These are phyloP conservation scores for Haberlea rhodopensis DNA, from an alignment of 257 asterid genomes.

Conservation along the genomic window DNA sequence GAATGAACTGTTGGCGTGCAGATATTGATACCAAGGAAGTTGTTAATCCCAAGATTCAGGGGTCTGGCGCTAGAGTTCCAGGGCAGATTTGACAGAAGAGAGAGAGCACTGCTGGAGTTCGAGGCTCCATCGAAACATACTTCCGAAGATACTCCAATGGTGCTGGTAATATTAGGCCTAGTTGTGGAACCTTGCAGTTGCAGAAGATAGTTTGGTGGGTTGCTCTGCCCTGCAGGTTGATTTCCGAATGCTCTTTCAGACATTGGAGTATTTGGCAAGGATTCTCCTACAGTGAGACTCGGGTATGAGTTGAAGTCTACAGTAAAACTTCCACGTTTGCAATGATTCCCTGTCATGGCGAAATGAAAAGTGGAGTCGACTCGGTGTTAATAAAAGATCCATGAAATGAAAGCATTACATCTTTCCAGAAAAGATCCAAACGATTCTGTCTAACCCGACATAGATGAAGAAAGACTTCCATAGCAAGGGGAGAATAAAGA, in stretches of 20 bases:
- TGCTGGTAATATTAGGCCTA: slow-evolving; percentile 31
- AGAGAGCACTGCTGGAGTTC: slow-evolving; percentile 80
- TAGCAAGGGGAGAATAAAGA: slow-evolving; percentile 52
- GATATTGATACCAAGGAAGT: slow-evolving; percentile 32
- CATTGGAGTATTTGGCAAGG: slow-evolving; percentile 41
- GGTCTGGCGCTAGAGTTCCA: slow-evolving; percentile 65
- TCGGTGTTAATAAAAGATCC: neutral
- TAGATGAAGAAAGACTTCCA: slow-evolving; percentile 51
- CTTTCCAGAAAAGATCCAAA: neutral
- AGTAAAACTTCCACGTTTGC: slow-evolving; percentile 60
- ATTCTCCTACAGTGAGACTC: slow-evolving; percentile 35
- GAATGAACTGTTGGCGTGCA: slow-evolving; percentile 42
- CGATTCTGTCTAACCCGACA: slow-evolving; percentile 49
- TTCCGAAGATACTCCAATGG: slow-evolving; percentile 45
- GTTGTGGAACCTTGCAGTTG: slow-evolving; percentile 43
- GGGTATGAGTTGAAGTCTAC: slow-evolving; percentile 70
- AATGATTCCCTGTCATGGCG: slow-evolving; percentile 47
- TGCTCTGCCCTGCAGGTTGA: slow-evolving; percentile 59
- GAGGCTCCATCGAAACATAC: slow-evolving; percentile 50
- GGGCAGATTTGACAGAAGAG: slow-evolving; percentile 97
- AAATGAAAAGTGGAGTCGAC: neutral
- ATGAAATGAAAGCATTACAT: neutral
- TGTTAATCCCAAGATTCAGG: slow-evolving; percentile 46
- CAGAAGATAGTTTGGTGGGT: slow-evolving; percentile 43
- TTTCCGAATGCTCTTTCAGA: slow-evolving; percentile 39